A percentile compares a stretch with the other conserved stretches of the same genome.
These are phyloP conservation scores for Ceratobasidium sp. DNA, from an alignment of 1,284 basidiomycete genomes.

Conservation along the genomic window DNA sequence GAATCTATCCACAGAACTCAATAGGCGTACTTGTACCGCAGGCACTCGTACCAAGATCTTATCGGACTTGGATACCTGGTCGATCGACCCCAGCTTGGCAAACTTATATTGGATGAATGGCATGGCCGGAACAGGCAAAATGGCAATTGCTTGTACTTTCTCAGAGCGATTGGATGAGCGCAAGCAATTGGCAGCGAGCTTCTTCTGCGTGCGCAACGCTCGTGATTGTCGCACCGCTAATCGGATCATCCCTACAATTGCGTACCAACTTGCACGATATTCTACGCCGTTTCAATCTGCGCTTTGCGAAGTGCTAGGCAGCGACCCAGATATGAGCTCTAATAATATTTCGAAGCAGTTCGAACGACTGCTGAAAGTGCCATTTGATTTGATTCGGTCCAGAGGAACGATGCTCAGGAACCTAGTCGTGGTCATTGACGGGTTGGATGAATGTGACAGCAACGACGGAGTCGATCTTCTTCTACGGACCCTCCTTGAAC, in stretches of 20 bases:
- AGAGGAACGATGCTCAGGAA: not conserved
- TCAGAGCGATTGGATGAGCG: too few relatives aligned
- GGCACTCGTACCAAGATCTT: slow-evolving; percentile 4
- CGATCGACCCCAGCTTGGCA: not conserved
- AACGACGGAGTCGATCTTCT: not conserved
- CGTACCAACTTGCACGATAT: not conserved
- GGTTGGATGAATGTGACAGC: slow-evolving; percentile 1
- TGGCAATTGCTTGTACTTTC: too few relatives aligned
- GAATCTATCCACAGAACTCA: not conserved
- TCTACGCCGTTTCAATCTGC: not conserved
- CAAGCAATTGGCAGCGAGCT: too few relatives aligned
- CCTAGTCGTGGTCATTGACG: slow-evolving; percentile 8
- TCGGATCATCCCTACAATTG: not conserved
- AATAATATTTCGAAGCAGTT: not conserved
- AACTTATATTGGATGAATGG: slow-evolving; percentile 12
- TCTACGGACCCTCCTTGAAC: not conserved
- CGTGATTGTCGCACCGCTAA: not conserved
- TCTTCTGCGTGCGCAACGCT: not conserved
- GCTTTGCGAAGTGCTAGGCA: not conserved
- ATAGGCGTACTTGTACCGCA: not conserved
- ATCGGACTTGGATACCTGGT: not conserved
- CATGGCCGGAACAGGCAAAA: not conserved
- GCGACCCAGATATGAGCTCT: too few relatives aligned
- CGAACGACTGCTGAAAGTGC: not conserved
- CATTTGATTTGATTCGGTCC: not conserved